phyloP scores from a whole-genome alignment of 2,329 filamentous ascomycete genomes.

The Purpureocillium lavendulum region DNA sequence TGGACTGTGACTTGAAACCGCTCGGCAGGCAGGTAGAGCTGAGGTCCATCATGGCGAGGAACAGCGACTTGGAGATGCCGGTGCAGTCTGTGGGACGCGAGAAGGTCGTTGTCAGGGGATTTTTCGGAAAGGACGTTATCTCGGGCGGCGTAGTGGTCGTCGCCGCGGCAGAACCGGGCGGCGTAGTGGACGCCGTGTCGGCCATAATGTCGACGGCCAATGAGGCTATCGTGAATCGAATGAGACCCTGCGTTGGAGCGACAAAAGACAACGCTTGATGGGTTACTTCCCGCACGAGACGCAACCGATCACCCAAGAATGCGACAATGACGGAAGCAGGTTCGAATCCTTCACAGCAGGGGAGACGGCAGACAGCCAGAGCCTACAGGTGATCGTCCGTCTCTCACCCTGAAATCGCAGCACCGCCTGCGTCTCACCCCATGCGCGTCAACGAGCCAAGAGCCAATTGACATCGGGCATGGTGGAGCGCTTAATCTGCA shows the following conservation, averaged over 20 bases:
- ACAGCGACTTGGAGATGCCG: conserved; percentile 11
- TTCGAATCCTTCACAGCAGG: too few species aligned
- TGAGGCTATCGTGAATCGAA: not conserved
- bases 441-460: too few species aligned
- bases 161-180: not conserved
- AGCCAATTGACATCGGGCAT: too few species aligned
- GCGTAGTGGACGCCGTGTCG: not conserved
- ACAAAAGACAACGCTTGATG: too few species aligned
- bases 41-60: conserved; percentile 22
- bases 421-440: too few species aligned
- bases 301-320: too few species aligned
- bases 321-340: too few species aligned
- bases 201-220: not conserved
- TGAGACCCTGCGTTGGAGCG: not conserved
- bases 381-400: too few species aligned
- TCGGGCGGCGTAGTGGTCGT: not conserved
- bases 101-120: conserved; percentile 18
- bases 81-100: conserved; percentile 11
- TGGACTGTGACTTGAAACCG: conserved; percentile 15
- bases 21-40: conserved; percentile 18
- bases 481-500: too few species aligned
- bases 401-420: too few species aligned
- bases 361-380: too few species aligned
- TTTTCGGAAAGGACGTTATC: conserved; percentile 12
- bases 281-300: too few species aligned